A percentile compares a stretch with the other conserved stretches of the same genome.
Conservation (phyloP, 768 basidiomycete species). For the Termitomyces sp. region DNA sequence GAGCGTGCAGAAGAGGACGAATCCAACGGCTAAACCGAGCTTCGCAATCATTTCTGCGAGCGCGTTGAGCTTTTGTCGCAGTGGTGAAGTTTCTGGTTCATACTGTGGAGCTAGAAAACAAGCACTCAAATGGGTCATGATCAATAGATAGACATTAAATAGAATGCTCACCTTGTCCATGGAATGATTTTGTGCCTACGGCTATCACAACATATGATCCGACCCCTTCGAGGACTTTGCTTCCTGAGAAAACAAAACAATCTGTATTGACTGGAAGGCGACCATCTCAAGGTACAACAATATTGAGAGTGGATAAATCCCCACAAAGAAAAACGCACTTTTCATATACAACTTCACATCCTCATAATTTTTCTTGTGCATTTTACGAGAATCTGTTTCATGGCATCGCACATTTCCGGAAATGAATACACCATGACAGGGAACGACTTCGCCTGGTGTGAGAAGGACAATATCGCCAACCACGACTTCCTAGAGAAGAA, state of each 20-base stretch:
- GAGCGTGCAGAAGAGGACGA: no score
- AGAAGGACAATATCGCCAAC: conserved; percentile 93
- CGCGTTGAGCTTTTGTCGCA: conserved; percentile 88
- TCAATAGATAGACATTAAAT: background rate
- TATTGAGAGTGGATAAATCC: conserved; percentile 21
- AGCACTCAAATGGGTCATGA: no score
- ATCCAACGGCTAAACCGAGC: conserved; percentile 43
- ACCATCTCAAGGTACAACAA: conserved; percentile 7
- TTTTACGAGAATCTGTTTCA: conserved; percentile 91
- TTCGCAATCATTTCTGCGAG: conserved; percentile 97
- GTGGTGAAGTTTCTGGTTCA: conserved; percentile 84
- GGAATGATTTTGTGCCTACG: conserved; percentile 90
- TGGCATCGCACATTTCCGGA: conserved; percentile 92
- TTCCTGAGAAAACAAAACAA: conserved; percentile 88
- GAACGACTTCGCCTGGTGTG: conserved; percentile 95
- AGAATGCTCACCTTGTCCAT: conserved; percentile 68
- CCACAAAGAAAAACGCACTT: background rate
- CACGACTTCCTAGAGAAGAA: conserved; percentile 62
- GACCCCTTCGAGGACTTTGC: conserved; percentile 92
- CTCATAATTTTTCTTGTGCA: conserved; percentile 68
- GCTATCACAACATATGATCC: conserved; percentile 91
- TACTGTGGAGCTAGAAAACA: conserved; percentile 65
- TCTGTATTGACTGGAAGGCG: conserved; percentile 59
- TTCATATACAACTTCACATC: conserved; percentile 43
- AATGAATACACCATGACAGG: conserved; percentile 94